Base-by-base conservation (phyloP, 2,329 filamentous ascomycete species). In the Trichoderma arundinaceum region DNA sequence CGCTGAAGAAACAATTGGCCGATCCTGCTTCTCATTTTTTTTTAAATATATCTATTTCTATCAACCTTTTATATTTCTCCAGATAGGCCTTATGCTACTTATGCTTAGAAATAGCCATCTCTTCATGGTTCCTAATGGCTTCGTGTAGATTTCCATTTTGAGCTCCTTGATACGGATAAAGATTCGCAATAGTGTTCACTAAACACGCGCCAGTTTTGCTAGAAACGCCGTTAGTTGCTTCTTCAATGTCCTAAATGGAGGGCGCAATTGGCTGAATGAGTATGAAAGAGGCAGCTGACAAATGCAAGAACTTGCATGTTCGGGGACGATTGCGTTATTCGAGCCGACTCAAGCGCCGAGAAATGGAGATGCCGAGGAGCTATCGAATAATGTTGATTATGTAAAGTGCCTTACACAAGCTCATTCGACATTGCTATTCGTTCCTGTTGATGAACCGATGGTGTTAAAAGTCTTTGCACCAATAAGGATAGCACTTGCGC, bases 321-420 rank as follows among this genome's bases (percentile, higher is more conserved):
- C 49, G 32, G 60, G 9, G 8, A n/a, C 32, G n/a, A 46, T 54
- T 7, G 39, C 28, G 28, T 46, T 63, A 63, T 46, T 33, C 13
- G 39, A 15, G 17, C 38, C 38, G 48, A 38, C 35, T 13, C 35
- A 52, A 43, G n/a, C 12, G 10, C 6, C 22, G 5, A 3, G 9
- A 32, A 28, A 19, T 48, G 38, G 15, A 43, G 2, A 43, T 54
- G 10, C 59, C 51, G 32, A 43, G 35, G 33, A 17, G 7, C 28
- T 28, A 17, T 39, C 3, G 32, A 32, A n/a, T 9, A 28, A 53
- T 1, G 3, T 22, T 33, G 39, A 19, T 35, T 35, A 44, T 35
- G 44, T 35, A 15, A 53, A 49, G 9, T 1, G 1, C 1, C 1
- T 33, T 51, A 3, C 13, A 32, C 9, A 17, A 32, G n/a, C 15